Evolutionary conservation across 1,284 basidiomycete species (phyloP), one percentile per base, ranked within the genome.

Genomic region (Apiotrichum domesticum): DNA sequence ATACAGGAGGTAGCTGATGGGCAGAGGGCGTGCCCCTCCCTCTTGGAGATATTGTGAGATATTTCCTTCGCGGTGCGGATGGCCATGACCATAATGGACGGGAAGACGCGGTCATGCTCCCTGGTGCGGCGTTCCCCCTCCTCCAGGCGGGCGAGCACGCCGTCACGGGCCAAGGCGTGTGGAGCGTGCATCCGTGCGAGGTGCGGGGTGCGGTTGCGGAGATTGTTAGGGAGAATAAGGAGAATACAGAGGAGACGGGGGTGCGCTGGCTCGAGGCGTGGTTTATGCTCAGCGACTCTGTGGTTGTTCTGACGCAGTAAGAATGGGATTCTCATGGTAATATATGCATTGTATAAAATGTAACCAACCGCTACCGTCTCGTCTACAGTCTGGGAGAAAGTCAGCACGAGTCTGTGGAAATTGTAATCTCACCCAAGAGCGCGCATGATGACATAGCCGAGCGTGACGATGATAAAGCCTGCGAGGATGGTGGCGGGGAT

Each of bases 401-500:
- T 49, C 21, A 49, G 47, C 35, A 14, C 21, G 21, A 21, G 21
- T 21, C 21, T 21, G 21, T 21, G 21, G 21, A 21, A 21, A 21
- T 21, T 21, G 21, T 21, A 21, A 21, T 21, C 21, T 21, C 21
- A 49, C 47, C 47, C 47, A 40, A 63, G 59, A 13, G 55, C 29
- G 4, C 71, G 63, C 73, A 75, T 75, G 61, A 93, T 80, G 21
- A 83, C 73, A 75, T 86, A 93, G 4, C 90, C 90, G 48, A 93
- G 79, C 0, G 88, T 90, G 35, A 87, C 81, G 42, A 93, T 87
- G 63, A 92, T 88, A 66, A 88, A 71, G 0, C 87, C 87, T 1
- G 94, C 88, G 35, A 96, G 83, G 52, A 97, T 80, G 63, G 88
- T 92, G 3, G 95, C 91, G 0, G 90, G 90, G 33, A 98, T 84